These are phyloP conservation scores for Psidium guajava DNA, from an alignment of 345 rosid species.

Conservation along the genomic window DNA sequence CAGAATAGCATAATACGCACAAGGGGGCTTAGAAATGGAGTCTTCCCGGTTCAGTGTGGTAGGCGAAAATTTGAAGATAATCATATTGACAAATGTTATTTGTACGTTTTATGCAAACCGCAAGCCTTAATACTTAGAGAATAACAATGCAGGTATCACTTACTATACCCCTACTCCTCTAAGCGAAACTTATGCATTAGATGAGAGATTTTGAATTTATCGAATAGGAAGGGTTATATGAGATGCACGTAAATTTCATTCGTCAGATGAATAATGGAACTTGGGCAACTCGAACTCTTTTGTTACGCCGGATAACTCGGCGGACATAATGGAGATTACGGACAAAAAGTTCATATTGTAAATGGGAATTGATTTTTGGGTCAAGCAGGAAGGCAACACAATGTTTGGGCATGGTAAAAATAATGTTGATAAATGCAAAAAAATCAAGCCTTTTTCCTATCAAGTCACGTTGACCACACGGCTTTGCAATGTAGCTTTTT, in stretches of 20 bases:
- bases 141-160: not conserved
- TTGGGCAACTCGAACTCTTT: not conserved
- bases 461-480: not conserved
- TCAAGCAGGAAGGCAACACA: not conserved
- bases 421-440: not conserved
- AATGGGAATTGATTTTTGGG: not conserved
- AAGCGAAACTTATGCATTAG: not conserved
- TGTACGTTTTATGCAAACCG: not conserved
- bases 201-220: not conserved
- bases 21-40: not conserved
- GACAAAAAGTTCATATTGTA: not conserved
- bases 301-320: not conserved
- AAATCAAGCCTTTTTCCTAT: not conserved
- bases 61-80: not conserved
- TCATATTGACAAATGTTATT: not conserved
- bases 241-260: not conserved
- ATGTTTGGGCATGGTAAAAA: not conserved
- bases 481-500: not conserved
- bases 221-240: not conserved
- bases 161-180: not conserved
- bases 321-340: not conserved
- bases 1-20: no score
- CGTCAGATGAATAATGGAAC: not conserved
- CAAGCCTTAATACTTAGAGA: not conserved
- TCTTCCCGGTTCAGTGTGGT: not conserved